A percentile compares a stretch with the other conserved stretches of the same genome.
Conservation (phyloP, 2,329 filamentous ascomycete species). For the Alternaria sp. region DNA sequence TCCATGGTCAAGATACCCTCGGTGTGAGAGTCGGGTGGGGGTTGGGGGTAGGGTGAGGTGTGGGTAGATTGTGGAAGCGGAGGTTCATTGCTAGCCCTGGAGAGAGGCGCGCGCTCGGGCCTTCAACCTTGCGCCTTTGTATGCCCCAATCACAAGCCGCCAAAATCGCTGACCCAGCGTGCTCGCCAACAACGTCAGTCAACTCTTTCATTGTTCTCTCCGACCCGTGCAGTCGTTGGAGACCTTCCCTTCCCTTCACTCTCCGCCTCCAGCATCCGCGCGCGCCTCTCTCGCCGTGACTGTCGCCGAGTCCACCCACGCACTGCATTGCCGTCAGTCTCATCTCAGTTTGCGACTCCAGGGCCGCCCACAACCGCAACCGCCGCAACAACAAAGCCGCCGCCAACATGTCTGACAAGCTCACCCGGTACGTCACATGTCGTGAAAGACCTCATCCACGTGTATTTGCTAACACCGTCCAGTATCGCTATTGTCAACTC, state of each 20-base stretch:
- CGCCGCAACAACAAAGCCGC: constrained; percentile 16
- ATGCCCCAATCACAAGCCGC: constrained; percentile 5
- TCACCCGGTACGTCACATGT: constrained; percentile 76
- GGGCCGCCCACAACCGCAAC: constrained; percentile 1
- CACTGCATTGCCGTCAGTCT: constrained; percentile 24
- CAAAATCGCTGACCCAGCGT: constrained; percentile 20
- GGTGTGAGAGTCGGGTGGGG: constrained; percentile 27
- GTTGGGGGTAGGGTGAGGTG: constrained; percentile 40
- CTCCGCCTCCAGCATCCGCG: constrained; percentile 1
- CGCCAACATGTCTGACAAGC: constrained; percentile 80
- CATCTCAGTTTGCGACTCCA: constrained; percentile 16
- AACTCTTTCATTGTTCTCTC: constrained; percentile 8
- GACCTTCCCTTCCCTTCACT: not conserved
- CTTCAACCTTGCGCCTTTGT: constrained; percentile 4
- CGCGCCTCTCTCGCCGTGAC: not conserved
- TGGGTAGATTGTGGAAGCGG: constrained; percentile 33
- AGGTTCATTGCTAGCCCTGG: constrained; percentile 20
- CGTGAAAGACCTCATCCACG: not conserved
- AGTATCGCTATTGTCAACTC: constrained; percentile 98
- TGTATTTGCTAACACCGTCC: constrained; percentile 19
- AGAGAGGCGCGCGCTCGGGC: not conserved
- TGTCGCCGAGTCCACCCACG: constrained; percentile 16
- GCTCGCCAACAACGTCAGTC: constrained; percentile 28
- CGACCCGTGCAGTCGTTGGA: constrained; percentile 1
- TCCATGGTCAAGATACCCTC: constrained; percentile 64